These are phyloP conservation scores for Solanum piurae DNA, from an alignment of 257 asterid species.

Conservation along the genomic window DNA sequence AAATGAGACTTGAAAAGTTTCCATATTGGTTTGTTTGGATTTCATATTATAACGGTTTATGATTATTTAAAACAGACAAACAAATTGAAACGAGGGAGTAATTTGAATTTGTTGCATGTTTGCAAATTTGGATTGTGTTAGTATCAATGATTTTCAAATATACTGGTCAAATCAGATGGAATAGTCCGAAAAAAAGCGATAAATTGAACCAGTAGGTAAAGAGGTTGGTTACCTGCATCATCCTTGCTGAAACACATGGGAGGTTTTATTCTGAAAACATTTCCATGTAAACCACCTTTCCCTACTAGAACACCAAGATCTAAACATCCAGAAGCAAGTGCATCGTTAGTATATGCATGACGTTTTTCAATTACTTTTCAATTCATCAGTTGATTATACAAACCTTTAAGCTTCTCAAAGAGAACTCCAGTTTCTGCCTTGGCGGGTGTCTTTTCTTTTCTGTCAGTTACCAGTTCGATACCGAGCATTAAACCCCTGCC, in stretches of 20 bases:
- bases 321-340: constrained; percentile 13
- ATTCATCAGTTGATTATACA: constrained; percentile 10
- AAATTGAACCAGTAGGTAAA: not conserved
- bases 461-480: constrained; percentile 77
- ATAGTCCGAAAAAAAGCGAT: too few species aligned
- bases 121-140: not conserved
- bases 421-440: constrained; percentile 83
- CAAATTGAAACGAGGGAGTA: not conserved
- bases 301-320: constrained; percentile 90
- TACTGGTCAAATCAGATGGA: not conserved
- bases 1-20: not conserved
- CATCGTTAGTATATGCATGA: not conserved
- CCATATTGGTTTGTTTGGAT: not conserved
- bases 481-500: constrained; percentile 97
- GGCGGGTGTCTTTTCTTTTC: constrained; percentile 67
- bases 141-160: not conserved
- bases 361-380: not conserved
- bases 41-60: not conserved
- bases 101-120: not conserved
- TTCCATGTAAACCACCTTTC: constrained; percentile 92
- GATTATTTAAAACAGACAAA: not conserved
- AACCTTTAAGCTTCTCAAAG: constrained; percentile 89
- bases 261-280: constrained; percentile 95
- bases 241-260: constrained; percentile 88
- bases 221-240: constrained; percentile 74